phyloP scores from a whole-genome alignment of 257 asterid species.

The Plantago ovata region DNA sequence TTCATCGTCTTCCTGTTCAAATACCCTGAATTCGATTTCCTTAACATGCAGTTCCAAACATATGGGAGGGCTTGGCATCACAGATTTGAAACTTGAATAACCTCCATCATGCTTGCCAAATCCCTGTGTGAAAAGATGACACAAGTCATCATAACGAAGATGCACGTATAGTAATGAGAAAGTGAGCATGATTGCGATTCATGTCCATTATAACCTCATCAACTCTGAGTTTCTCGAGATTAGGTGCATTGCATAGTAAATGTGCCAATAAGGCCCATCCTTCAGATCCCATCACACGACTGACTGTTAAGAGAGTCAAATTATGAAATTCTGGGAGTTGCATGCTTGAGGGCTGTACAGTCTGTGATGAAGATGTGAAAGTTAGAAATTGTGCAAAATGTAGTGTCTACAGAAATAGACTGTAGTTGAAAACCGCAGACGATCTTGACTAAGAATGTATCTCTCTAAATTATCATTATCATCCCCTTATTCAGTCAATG shows the following conservation, averaged over 20 bases:
- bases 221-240: not conserved
- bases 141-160: too few species aligned
- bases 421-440: not conserved
- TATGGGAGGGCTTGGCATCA: not conserved
- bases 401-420: not conserved
- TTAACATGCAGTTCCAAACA: not conserved
- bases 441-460: not conserved
- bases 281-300: not conserved
- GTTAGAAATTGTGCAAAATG: too few species aligned
- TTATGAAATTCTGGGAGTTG: not conserved
- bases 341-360: not conserved
- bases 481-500: not conserved
- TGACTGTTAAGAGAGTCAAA: not conserved
- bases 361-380: not conserved
- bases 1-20: not conserved
- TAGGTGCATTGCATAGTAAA: slow-evolving; percentile 10
- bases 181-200: too few species aligned
- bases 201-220: not conserved
- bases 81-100: not conserved
- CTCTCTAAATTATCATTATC: not conserved
- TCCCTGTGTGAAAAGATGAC: too few species aligned
- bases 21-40: not conserved
- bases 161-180: too few species aligned
- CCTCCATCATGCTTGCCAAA: not conserved
- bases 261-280: not conserved